Evolutionary conservation across 2,329 filamentous ascomycete genomes (phyloP).

Genomic region (Xylariaceae sp.): DNA sequence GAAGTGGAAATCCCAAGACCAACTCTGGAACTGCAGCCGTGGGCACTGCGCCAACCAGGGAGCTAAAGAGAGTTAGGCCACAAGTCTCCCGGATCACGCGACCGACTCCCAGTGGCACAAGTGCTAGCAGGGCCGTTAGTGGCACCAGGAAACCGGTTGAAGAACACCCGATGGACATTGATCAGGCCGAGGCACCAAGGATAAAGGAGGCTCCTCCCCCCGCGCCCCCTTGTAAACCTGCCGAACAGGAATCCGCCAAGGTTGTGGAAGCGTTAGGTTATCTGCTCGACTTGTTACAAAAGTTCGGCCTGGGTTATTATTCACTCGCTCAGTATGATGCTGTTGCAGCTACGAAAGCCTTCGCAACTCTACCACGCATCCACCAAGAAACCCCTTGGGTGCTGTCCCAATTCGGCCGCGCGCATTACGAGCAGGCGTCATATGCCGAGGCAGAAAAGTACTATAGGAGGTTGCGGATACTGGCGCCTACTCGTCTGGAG

Average conservation of each 20-base stretch:
- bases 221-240: constrained; percentile 34
- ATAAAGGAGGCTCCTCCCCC: constrained; percentile 39
- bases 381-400: constrained; percentile 94
- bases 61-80: constrained; percentile 79
- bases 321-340: constrained; percentile 74
- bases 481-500: constrained; percentile 76
- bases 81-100: constrained; percentile 62
- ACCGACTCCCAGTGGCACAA: constrained; percentile 59
- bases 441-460: constrained; percentile 83
- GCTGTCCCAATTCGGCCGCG: constrained; percentile 81
- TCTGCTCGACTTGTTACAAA: constrained; percentile 74
- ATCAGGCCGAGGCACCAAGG: constrained; percentile 56
- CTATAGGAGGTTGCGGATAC: constrained; percentile 71
- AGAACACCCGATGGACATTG: constrained; percentile 62
- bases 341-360: constrained; percentile 67
- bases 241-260: constrained; percentile 52
- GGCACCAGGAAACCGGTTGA: constrained; percentile 76
- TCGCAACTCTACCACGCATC: constrained; percentile 61
- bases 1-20: constrained; percentile 61
- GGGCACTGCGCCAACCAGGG: constrained; percentile 58
- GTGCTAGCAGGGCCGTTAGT: constrained; percentile 80
- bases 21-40: constrained; percentile 53
- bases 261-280: constrained; percentile 71
- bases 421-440: constrained; percentile 82
- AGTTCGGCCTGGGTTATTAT: constrained; percentile 75